Percentiles rank a stretch among this genome's conserved stretches.
These are phyloP conservation scores for Prunella vulgaris DNA, from an alignment of 257 asterid species.

Conservation along the genomic window DNA sequence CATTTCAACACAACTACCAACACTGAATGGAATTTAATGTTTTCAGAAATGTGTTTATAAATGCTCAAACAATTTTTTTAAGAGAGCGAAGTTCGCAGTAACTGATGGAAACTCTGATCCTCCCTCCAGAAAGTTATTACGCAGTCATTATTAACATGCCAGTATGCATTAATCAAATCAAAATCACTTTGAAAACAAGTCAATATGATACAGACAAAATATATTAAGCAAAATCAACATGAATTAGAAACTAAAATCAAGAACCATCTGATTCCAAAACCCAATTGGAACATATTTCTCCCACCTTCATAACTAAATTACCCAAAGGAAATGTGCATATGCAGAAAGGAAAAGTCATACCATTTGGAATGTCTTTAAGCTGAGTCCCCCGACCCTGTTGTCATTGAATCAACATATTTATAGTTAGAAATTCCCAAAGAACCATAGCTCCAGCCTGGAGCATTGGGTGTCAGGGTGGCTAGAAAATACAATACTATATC, in stretches of 20 bases:
- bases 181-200: neutral
- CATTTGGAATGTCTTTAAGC: conserved; percentile 88
- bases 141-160: conserved; percentile 8
- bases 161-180: neutral
- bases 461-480: neutral
- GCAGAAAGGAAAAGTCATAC: conserved; percentile 1
- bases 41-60: neutral
- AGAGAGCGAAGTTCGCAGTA: neutral
- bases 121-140: neutral
- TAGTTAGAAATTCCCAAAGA: conserved; percentile 7
- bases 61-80: neutral
- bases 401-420: conserved; percentile 15
- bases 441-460: neutral
- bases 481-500: neutral
- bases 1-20: neutral
- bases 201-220: neutral
- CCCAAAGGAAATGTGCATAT: neutral
- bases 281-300: neutral
- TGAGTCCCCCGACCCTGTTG: conserved; percentile 76
- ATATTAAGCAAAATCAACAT: neutral
- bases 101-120: neutral
- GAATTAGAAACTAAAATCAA: neutral
- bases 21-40: neutral
- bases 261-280: neutral
- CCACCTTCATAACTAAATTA: neutral